These are phyloP conservation scores for Rhynchosporium graminicola DNA, from an alignment of 2,329 filamentous ascomycete species.

Conservation along the genomic window DNA sequence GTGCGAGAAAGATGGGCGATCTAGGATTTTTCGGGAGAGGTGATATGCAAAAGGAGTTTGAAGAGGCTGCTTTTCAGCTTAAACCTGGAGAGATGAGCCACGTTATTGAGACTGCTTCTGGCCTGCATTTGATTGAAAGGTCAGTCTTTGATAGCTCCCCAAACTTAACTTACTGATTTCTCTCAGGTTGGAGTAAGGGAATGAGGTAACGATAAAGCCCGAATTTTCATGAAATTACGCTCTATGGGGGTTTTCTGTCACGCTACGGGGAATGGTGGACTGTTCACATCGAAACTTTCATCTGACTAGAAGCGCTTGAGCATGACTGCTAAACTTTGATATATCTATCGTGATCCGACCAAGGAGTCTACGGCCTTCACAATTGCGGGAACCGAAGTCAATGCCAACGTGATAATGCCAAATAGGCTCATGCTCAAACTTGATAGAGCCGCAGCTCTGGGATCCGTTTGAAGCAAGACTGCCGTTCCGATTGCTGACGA, in stretches of 20 bases:
- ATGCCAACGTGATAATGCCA: slow-evolving; percentile 58
- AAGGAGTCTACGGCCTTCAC: slow-evolving; percentile 50
- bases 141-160: slow-evolving; percentile 41
- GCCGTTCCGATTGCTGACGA: slow-evolving; percentile 62
- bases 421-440: slow-evolving; percentile 63
- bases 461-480: slow-evolving; percentile 55
- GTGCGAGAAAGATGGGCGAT: slow-evolving; percentile 89
- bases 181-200: slow-evolving; percentile 28
- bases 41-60: slow-evolving; percentile 99
- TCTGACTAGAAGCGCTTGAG: slow-evolving; percentile 25
- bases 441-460: slow-evolving; percentile 58
- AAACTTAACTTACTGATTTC: slow-evolving; percentile 7
- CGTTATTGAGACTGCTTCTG: slow-evolving; percentile 89
- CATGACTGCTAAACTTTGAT: slow-evolving; percentile 20
- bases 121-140: slow-evolving; percentile 95
- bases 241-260: background rate
- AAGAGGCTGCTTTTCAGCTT: slow-evolving; percentile 91
- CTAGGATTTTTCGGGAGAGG: slow-evolving; percentile 91
- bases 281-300: slow-evolving; percentile 13
- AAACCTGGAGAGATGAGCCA: slow-evolving; percentile 83
- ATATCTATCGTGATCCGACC: slow-evolving; percentile 44
- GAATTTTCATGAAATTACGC: background rate
- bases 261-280: slow-evolving; percentile 16
- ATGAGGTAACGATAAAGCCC: background rate
- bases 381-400: slow-evolving; percentile 58